Evolutionary conservation across 2,329 filamentous ascomycete genomes (phyloP), one percentile per base, ranked within the genome.

Genomic region (Fusarium citri): DNA sequence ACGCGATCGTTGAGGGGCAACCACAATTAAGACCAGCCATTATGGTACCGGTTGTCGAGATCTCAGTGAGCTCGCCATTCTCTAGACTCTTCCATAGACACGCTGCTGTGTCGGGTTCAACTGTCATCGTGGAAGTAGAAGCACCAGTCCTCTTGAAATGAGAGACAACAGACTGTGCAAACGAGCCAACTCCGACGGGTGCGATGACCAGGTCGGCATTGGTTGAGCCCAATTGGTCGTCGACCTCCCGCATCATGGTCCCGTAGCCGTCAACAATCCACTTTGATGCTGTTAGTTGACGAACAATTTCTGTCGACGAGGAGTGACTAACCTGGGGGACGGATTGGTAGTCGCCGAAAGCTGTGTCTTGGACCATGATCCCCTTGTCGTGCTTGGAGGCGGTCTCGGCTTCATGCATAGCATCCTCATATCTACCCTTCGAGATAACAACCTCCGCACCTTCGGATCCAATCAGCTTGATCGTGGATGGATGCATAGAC

Each of bases 201-300:
- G 86, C 85, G 16, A 95, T 77, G 30, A 89, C 84, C 12, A 88
- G 79, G 8, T 84, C 81, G 6, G 78, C 66, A 3, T 74, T 77
- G 0, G 80, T 76, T 1, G 80, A 69, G 0, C 79, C 78, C 0
- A 83, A 75, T 74, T 94, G 91, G 22, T 82, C 76, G 51, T 94
- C 91, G 0, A 88, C 82, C 74, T 96, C 93, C 5, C 79, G 77
- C 66, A 94, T 81, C 86, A 94, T 90, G 0, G 92, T 94, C 7
- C 83, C 84, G 73, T 95, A 96, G 0, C 93, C 93, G 64, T 95
- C 89, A 0, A 94, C 90, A 23, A 94, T 91, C 89, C 91, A 94
- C 78, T 87, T 48, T 9, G 6, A 18, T 12, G 12, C 14, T 8
- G 37, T 55, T 26, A 59, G 64, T 23, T 25, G 40, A 0, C 23